Evolutionary conservation across 2,329 filamentous ascomycete species (phyloP).

Genomic region (Pestalotiopsis sp.): DNA sequence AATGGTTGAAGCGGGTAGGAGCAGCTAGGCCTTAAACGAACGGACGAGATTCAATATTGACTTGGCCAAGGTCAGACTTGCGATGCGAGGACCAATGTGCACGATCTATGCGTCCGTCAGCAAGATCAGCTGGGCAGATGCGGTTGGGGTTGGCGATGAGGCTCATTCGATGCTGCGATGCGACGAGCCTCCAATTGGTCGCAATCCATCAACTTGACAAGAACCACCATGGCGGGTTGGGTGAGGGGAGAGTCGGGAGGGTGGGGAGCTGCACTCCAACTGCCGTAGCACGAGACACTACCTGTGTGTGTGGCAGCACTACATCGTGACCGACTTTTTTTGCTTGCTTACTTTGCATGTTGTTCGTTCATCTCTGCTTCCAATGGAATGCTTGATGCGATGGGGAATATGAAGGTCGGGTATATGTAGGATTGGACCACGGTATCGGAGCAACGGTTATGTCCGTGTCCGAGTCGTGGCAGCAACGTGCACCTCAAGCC

Average conservation of each 20-base stretch:
- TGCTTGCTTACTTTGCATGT: background rate
- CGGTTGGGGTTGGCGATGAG: background rate
- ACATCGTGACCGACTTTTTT: background rate
- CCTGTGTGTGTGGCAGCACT: background rate
- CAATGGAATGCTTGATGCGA: background rate
- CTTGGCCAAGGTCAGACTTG: too few relatives aligned
- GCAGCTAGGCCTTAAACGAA: too few relatives aligned
- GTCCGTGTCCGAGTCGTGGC: background rate
- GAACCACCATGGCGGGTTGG: background rate
- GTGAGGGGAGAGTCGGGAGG: background rate
- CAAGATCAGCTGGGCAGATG: background rate
- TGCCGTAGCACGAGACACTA: conserved; percentile 3
- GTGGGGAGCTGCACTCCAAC: background rate
- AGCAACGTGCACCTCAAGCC: background rate
- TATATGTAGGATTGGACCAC: background rate
- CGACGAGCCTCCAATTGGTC: background rate
- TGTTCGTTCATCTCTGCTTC: background rate
- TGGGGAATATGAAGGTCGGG: background rate
- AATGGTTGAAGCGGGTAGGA: too few relatives aligned
- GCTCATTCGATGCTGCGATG: background rate
- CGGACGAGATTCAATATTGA: too few relatives aligned
- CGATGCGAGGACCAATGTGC: background rate
- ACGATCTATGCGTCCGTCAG: background rate
- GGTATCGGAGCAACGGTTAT: background rate
- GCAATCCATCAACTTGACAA: background rate